Evolutionary conservation across 1,139 yeast genomes (phyloP), one percentile per base, ranked within the genome.

Genomic region (Candida mesenterica): DNA sequence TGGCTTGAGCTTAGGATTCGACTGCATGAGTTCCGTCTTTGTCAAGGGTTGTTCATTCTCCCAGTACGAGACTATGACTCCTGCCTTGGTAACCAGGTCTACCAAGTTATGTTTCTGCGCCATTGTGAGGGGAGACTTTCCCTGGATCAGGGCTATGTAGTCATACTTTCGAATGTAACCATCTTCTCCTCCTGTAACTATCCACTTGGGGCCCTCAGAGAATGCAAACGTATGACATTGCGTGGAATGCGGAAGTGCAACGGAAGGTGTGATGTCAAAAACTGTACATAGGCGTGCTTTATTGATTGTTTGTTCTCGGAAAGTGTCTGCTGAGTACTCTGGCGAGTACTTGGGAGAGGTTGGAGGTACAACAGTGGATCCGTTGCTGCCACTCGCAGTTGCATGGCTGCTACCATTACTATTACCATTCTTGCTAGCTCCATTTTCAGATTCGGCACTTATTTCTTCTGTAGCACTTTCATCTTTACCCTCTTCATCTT

Each of bases 141-240:
- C 97, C 49, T 86, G 90, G 18, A 92, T 76, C 1, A 96, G 84
- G 25, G 82, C 83, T 31, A 82, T 74, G 45, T 92, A 84, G 58
- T 94, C 96, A 60, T 83, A 92, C 53, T 86, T 87, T 34, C 98
- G 68, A 28, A 92, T 85, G 50, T 81, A 87, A 9, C 99, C 99
- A 57, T 92, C 99, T 46, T 87, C 94, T 4, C 98, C 98, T 15
- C 99, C 99, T 1, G 96, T 83, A 50, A 90, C 80, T 37, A 92
- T 70, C 84, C 90, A 90, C 53, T 82, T 82, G 31, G 92, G 82
- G 6, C 95, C 96, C 52, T 77, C 79, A 1, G 96, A 77, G 37
- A 89, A 68, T 5, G 94, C 84, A 34, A 92, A 53, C 5, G 94
- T 73, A 58, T 89, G 89, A 29, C 95, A 79, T 34, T 79, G 79